Evolutionary conservation across 352 stramenopile genomes (phyloP).

Genomic region (Globisporangium parvum): DNA sequence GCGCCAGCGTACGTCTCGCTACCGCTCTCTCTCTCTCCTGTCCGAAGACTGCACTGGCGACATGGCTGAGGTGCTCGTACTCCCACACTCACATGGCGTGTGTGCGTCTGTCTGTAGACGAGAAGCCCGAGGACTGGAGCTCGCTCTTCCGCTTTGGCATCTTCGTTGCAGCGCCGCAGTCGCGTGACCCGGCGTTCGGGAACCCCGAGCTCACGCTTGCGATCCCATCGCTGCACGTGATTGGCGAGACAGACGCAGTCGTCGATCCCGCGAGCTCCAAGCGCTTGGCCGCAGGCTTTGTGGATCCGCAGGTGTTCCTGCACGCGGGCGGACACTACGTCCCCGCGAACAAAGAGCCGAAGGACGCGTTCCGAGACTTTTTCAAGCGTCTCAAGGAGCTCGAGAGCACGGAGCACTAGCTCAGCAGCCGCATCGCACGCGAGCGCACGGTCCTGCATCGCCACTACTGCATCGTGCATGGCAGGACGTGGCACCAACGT

Average conservation of each 20-base stretch:
- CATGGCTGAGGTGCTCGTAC: too few species aligned
- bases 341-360: slow-evolving; percentile 78
- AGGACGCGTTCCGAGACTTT: slow-evolving; percentile 67
- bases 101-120: slow-evolving; percentile 14
- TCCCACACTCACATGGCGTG: too few species aligned
- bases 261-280: slow-evolving; percentile 52
- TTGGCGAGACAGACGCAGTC: slow-evolving; percentile 72
- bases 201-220: slow-evolving; percentile 34
- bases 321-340: slow-evolving; percentile 83
- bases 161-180: slow-evolving; percentile 54
- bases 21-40: background rate
- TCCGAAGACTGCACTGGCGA: background rate
- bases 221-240: slow-evolving; percentile 75
- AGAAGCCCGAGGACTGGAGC: slow-evolving; percentile 34
- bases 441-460: too few species aligned
- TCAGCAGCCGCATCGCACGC: too few species aligned
- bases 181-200: slow-evolving; percentile 38
- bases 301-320: slow-evolving; percentile 43
- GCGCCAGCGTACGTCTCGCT: slow-evolving; percentile 42
- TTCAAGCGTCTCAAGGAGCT: slow-evolving; percentile 38
- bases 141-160: slow-evolving; percentile 72
- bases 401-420: too few species aligned
- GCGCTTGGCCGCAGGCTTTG: slow-evolving; percentile 47
- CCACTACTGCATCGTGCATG: too few species aligned
- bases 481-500: too few species aligned